Evolutionary conservation across 2,329 filamentous ascomycete species (phyloP).

Genomic region (Fusarium nygamai): DNA sequence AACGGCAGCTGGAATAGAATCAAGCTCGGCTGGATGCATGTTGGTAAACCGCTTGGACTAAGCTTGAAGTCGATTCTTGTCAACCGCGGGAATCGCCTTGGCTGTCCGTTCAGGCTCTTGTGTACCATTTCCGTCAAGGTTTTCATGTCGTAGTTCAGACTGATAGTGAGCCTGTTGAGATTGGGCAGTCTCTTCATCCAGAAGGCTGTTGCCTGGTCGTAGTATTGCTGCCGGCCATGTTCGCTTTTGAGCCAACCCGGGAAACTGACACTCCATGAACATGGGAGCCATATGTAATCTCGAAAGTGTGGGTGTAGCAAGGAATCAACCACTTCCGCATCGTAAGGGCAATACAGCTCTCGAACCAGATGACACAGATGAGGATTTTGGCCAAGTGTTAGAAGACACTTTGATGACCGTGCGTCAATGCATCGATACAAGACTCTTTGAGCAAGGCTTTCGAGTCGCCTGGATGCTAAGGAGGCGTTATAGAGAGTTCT

Average conservation of each 20-base stretch:
- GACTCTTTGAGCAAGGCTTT: neutral
- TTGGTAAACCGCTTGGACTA: neutral
- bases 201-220: neutral
- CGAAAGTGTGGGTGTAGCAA: neutral
- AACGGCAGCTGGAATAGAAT: neutral
- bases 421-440: neutral
- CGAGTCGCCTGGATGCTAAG: neutral
- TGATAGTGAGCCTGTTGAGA: neutral
- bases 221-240: neutral
- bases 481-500: neutral
- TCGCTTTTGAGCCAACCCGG: neutral
- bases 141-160: neutral
- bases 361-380: neutral
- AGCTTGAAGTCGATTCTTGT: neutral
- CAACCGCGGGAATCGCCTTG: neutral
- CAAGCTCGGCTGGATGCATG: neutral
- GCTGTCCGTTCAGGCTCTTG: neutral
- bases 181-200: neutral
- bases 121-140: neutral
- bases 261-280: neutral
- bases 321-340: neutral
- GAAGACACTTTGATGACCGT: neutral
- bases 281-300: neutral
- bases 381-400: neutral
- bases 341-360: neutral